Evolutionary conservation across 129 eudicot genomes (phyloP).

Genomic region (Heracleum sosnowskyi): DNA sequence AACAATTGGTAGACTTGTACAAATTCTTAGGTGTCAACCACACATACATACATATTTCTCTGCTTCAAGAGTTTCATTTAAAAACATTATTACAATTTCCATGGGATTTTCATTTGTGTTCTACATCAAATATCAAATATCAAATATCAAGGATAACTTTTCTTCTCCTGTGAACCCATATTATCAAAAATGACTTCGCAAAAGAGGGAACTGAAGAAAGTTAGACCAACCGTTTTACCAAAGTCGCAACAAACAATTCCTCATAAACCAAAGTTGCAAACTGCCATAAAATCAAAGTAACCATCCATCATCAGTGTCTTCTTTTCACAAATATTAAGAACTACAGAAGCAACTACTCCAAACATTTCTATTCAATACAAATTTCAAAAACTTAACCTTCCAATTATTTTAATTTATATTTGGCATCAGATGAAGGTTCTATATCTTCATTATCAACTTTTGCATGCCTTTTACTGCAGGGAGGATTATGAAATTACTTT

Average conservation of each 20-base stretch:
- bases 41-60: neutral
- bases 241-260: neutral
- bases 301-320: neutral
- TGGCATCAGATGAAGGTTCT: neutral
- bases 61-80: neutral
- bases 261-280: neutral
- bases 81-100: too few species aligned
- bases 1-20: too few species aligned
- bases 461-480: neutral
- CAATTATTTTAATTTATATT: neutral
- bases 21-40: too few species aligned
- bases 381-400: neutral
- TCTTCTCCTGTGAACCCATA: too few species aligned
- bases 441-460: neutral
- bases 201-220: neutral
- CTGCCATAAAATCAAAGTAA: neutral
- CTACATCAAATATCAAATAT: too few species aligned
- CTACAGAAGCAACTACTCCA: neutral
- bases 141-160: too few species aligned
- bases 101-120: too few species aligned
- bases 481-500: constrained; percentile 29
- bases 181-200: neutral
- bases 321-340: neutral
- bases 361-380: neutral
- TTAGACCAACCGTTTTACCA: neutral